These are phyloP conservation scores for Penicillium sp. DNA, from an alignment of 2,329 filamentous ascomycete species.

Conservation along the genomic window DNA sequence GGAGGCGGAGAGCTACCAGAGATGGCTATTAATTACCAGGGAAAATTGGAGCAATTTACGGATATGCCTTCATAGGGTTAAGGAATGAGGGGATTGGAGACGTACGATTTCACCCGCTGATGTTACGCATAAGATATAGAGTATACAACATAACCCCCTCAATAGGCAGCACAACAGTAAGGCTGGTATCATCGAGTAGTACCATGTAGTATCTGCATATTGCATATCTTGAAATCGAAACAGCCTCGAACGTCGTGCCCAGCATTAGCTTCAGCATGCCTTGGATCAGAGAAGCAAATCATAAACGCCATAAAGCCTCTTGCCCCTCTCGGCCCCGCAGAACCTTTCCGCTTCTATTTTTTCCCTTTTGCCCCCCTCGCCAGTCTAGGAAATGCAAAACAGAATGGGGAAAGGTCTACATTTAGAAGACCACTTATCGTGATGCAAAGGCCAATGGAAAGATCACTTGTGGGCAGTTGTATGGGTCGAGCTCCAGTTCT, in stretches of 20 bases:
- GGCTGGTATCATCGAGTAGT: background rate
- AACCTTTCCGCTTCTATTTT: conserved; percentile 23
- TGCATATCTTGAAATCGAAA: background rate
- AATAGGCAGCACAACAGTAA: background rate
- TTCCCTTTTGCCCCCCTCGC: conserved; percentile 7
- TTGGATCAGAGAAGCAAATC: conserved; percentile 10
- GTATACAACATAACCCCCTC: background rate
- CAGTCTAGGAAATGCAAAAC: background rate
- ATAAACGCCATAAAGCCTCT: conserved; percentile 6
- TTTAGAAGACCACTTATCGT: background rate
- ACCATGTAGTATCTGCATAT: background rate
- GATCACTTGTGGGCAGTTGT: conserved; percentile 9
- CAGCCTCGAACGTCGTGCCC: background rate
- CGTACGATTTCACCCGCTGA: background rate
- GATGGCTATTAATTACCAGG: conserved; percentile 2
- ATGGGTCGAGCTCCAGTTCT: conserved; percentile 20
- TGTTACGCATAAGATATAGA: background rate
- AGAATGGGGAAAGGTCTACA: background rate
- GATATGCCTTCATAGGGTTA: background rate
- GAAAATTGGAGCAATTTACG: background rate
- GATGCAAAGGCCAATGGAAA: conserved; percentile 15
- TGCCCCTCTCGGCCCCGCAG: conserved; percentile 20
- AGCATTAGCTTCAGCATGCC: background rate
- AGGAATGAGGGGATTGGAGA: conserved; percentile 3
- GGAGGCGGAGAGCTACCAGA: conserved; percentile 9